A percentile compares a stretch with the other conserved stretches of the same genome.
phyloP scores from a whole-genome alignment of 495 filamentous ascomycete genomes.

The Beverwykella pulmonaria region DNA sequence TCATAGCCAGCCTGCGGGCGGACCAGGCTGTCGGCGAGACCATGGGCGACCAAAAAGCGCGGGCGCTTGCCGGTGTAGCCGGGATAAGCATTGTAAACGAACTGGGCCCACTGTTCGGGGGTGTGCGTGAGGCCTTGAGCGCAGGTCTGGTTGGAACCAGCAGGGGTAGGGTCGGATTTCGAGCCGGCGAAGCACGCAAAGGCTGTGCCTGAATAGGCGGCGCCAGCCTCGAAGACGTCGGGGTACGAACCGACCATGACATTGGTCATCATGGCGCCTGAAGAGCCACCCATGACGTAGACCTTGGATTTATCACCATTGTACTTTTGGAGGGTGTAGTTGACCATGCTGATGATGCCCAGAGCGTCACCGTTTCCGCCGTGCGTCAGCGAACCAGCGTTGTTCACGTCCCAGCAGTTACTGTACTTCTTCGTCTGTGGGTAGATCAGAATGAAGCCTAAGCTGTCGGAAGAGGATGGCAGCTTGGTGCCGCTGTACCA shows the following conservation, averaged over 20 bases:
- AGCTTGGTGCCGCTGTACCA: constrained; percentile 56
- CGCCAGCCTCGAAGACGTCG: constrained; percentile 55
- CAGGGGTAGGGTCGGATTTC: constrained; percentile 37
- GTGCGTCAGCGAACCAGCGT: constrained; percentile 56
- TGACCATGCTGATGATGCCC: constrained; percentile 65
- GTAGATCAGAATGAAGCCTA: constrained; percentile 60
- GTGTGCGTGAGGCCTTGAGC: constrained; percentile 52
- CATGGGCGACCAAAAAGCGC: constrained; percentile 55
- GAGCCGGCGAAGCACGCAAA: constrained; percentile 54
- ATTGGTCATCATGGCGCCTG: constrained; percentile 63
- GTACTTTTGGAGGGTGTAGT: constrained; percentile 54
- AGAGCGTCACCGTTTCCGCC: constrained; percentile 62
- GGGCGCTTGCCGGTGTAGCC: constrained; percentile 49
- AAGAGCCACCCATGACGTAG: constrained; percentile 59
- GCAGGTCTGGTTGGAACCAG: constrained; percentile 48
- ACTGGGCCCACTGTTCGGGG: constrained; percentile 52
- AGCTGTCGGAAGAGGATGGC: constrained; percentile 52
- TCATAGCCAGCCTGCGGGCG: constrained; percentile 37
- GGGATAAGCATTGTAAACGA: constrained; percentile 52
- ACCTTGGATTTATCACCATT: constrained; percentile 53
- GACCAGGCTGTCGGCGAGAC: constrained; percentile 52
- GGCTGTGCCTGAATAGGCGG: constrained; percentile 55
- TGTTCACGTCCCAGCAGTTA: constrained; percentile 65
- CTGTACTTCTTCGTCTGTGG: constrained; percentile 53
- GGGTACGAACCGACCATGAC: constrained; percentile 33